phyloP scores from a whole-genome alignment of 805 yeast species.

The Sugiyamaella lignohabitans region DNA sequence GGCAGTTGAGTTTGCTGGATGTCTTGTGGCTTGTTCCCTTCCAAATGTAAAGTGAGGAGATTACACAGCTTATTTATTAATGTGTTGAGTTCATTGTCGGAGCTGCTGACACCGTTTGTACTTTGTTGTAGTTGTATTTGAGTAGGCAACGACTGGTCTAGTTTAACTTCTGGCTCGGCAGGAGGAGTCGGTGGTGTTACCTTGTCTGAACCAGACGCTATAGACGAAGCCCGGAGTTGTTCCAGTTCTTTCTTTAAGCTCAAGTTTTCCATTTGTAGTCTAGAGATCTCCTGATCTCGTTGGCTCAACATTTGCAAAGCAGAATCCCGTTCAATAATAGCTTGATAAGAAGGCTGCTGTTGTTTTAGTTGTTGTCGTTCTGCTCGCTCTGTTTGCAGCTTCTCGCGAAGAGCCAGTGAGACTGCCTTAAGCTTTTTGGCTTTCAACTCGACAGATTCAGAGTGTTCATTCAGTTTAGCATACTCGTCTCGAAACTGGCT shows the following conservation, averaged over 20 bases:
- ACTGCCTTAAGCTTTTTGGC: conserved; percentile 10
- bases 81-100: not conserved
- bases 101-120: not conserved
- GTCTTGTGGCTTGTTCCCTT: not conserved
- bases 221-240: not conserved
- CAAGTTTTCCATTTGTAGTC: not conserved
- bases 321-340: not conserved
- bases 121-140: not conserved
- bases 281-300: not conserved
- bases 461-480: conserved; percentile 4
- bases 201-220: not conserved
- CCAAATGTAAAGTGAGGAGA: not conserved
- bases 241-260: not conserved
- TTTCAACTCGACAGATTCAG: conserved; percentile 7
- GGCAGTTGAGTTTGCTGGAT: not conserved
- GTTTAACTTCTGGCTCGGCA: no score
- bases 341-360: no score
- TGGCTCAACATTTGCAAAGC: no score
- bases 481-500: conserved; percentile 2
- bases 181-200: not conserved
- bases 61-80: not conserved
- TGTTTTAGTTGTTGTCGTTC: no score
- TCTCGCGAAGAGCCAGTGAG: not conserved
- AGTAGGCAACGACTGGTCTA: no score
- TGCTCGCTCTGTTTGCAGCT: not conserved